Evolutionary conservation across 1,139 yeast genomes (phyloP), one percentile per base, ranked within the genome.

Genomic region (Yamadazyma diospyri): DNA sequence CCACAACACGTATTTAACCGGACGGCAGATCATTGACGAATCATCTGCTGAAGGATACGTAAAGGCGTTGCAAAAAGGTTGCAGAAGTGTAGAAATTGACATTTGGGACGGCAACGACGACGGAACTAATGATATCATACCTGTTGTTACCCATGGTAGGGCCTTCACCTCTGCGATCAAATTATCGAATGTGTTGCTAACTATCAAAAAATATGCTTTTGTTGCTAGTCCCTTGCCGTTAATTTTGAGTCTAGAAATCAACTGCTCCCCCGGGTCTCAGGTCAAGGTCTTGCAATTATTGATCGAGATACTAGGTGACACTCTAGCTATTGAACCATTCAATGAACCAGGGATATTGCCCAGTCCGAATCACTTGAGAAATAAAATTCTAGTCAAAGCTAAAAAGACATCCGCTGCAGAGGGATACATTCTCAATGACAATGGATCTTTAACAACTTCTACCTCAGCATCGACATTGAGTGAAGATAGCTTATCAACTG

Each of bases 41-140:
- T 85, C 97, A 0, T 84, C 95, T 0, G 76, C 87, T 1, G 97
- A 92, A 50, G 95, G 95, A 0, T 94, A 92, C 46, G 80, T 87
- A n/a, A 73, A 83, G 34, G 94, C 87, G 0, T 61, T 94, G 32
- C 96, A 88, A 49, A 75, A 88, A 36, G 97, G 98, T 1, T 92
- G 97, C 48, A 67, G 96, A 30, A 88, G 97, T 45, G 70, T 94
- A 15, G 99, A 94, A 50, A 78, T 94, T 26, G 99, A 94, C 56
- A 71, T 94, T 15, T 94, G 98, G 98, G 96, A 92, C 59, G 94
- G 94, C 7, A 67, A 59, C 16, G 49, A 43, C 25, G 34, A 35
- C 4, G 48, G 43, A 16, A 37, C 42, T 5, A 47, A 42, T 6
- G 87, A 81, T 3, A 17, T 16, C 3, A 23, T 33, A 4, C 98